Evolutionary conservation across 345 rosid species (phyloP), one percentile per base, ranked within the genome.

Genomic region (Populus tremula): DNA sequence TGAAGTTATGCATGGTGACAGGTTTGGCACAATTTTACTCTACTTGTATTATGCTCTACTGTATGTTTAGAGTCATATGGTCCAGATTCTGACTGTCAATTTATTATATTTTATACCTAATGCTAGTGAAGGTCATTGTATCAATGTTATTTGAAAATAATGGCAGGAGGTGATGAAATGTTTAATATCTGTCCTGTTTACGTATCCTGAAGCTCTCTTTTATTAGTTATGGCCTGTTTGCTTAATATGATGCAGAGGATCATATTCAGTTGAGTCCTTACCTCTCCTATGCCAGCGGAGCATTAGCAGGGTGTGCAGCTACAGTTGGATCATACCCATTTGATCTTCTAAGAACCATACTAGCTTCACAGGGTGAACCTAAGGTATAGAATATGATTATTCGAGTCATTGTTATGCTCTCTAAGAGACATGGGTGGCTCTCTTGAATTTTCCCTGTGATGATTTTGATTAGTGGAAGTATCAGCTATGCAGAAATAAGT

Each of bases 281-380:
- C 74, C 78, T 96, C 59, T 90, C 98, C 33, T 96, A 87, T 66
- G 63, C 89, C 70, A 96, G 98, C 66, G 98, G 99, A 78, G 96
- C 94, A 38, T 77, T 93, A 81, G 98, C 99, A 72, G 98, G 97
- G 67, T 96, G 93, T 84, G 92, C 96, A 53, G 99, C 99, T 81
- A 96, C 99, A 7, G 67, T 96, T 82, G 99, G 99, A 71, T 91
- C 99, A n/a, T 96, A 96, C 85, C 99, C 99, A 23, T 96, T 96
- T 82, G 99, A 96, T 89, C 97, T 96, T 79, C 75, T 96, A 1
- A 83, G 99, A 78, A 96, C 99, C 29, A 86, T 96, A 80, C 78
- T 96, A 80, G 98, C 99, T 72, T 96, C 98, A 33, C 99, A 96
- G 71, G 98, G 99, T 59, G 98, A 96, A 84, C 99, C 99, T 76